A percentile compares a stretch with the other conserved stretches of the same genome.
phyloP scores from a whole-genome alignment of 257 asterid species.

The Perilla frutescens region DNA sequence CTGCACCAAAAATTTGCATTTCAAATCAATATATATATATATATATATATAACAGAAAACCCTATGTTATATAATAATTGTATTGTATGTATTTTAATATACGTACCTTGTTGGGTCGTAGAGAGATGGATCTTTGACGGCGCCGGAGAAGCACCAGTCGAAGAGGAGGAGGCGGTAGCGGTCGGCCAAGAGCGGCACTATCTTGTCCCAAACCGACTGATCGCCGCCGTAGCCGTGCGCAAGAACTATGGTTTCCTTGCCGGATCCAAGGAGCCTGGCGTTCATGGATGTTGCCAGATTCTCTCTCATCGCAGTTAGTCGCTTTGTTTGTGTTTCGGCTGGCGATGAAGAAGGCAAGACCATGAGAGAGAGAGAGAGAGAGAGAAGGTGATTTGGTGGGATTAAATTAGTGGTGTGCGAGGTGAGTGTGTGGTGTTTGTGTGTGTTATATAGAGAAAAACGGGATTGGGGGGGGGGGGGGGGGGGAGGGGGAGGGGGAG shows the following conservation, averaged over 20 bases:
- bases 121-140: constrained; percentile 52
- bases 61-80: background rate
- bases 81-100: background rate
- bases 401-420: background rate
- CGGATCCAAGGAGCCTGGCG: constrained; percentile 61
- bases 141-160: constrained; percentile 86
- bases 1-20: constrained; percentile 16
- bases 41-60: background rate
- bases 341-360: background rate
- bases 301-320: constrained; percentile 38
- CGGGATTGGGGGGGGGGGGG: too few relatives aligned
- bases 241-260: constrained; percentile 62
- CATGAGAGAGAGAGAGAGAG: background rate
- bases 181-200: constrained; percentile 47
- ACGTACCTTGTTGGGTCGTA: constrained; percentile 51
- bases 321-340: background rate
- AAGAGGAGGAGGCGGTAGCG: constrained; percentile 56
- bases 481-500: too few relatives aligned
- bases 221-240: constrained; percentile 92
- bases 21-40: background rate
- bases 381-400: background rate
- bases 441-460: too few relatives aligned
- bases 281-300: constrained; percentile 57
- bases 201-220: constrained; percentile 78
- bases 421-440: background rate